Conservation (phyloP, 2,329 filamentous ascomycete species). For the Endocalyx cinctus region DNA sequence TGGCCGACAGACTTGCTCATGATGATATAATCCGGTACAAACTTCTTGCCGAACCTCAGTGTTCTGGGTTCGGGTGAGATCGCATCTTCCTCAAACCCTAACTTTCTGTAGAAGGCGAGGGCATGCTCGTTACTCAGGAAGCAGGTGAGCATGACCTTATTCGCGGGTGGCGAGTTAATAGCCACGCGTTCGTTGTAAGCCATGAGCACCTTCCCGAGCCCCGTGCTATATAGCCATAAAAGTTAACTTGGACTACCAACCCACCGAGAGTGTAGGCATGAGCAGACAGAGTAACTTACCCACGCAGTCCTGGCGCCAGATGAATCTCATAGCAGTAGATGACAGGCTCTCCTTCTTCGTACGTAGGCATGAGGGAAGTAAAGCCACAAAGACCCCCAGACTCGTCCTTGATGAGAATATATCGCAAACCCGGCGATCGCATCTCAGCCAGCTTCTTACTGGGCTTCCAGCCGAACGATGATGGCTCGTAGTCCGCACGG, state of each 20-base stretch:
- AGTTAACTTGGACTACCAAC: too few species aligned
- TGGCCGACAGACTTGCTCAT: constrained; percentile 48
- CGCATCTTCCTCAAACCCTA: constrained; percentile 54
- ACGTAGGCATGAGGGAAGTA: constrained; percentile 67
- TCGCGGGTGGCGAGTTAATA: constrained; percentile 45
- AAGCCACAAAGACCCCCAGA: constrained; percentile 44
- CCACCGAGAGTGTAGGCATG: too few species aligned
- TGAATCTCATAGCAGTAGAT: constrained; percentile 80
- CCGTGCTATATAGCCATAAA: too few species aligned
- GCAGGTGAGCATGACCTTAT: constrained; percentile 71
- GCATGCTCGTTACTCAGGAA: constrained; percentile 58
- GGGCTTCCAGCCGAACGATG: constrained; percentile 59
- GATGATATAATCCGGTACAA: constrained; percentile 56
- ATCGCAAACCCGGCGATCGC: constrained; percentile 61
- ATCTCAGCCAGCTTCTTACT: constrained; percentile 62
- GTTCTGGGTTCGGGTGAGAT: constrained; percentile 50
- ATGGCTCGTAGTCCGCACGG: constrained; percentile 57
- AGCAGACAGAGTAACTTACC: constrained; percentile 37
- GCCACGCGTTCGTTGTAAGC: constrained; percentile 49
- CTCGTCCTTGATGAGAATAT: constrained; percentile 53
- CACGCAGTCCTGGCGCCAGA: constrained; percentile 50
- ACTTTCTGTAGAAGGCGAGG: constrained; percentile 54
- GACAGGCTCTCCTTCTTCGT: constrained; percentile 61
- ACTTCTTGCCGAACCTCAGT: constrained; percentile 49
- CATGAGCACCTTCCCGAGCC: constrained; percentile 60